Conservation (phyloP, 768 basidiomycete species). For the Termitomyces sp. region DNA sequence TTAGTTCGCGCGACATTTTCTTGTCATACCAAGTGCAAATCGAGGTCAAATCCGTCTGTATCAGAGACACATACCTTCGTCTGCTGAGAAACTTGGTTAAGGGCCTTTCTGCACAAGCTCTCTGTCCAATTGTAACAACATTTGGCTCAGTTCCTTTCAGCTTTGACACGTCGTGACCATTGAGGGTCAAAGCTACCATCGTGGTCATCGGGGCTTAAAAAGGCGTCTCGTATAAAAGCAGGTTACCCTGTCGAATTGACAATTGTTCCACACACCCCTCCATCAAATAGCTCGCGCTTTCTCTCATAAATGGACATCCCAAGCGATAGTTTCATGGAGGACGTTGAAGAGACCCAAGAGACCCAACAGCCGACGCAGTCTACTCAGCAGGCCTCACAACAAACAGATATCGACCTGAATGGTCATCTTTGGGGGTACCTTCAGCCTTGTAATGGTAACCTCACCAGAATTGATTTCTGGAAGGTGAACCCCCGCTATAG, state of each 20-base stretch:
- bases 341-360: slow-evolving; percentile 24
- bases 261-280: neutral
- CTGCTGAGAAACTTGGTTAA: neutral
- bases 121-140: slow-evolving; percentile 1
- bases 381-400: slow-evolving; percentile 38
- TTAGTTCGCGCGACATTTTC: neutral
- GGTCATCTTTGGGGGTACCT: slow-evolving; percentile 66
- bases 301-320: slow-evolving; percentile 12
- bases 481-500: slow-evolving; percentile 41
- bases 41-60: neutral
- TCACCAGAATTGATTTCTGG: slow-evolving; percentile 58
- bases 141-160: slow-evolving; percentile 7
- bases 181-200: slow-evolving; percentile 11
- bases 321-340: slow-evolving; percentile 11
- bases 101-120: neutral
- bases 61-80: neutral
- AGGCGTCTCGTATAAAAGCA: slow-evolving; percentile 24
- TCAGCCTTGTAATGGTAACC: slow-evolving; percentile 49
- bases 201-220: slow-evolving; percentile 23
- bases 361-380: slow-evolving; percentile 37
- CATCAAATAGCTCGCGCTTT: neutral
- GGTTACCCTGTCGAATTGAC: neutral
- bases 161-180: slow-evolving; percentile 7
- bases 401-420: slow-evolving; percentile 25
- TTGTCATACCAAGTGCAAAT: neutral